phyloP scores from a whole-genome alignment of 164 flowering plant species.

The Euptelea pleiosperma region DNA sequence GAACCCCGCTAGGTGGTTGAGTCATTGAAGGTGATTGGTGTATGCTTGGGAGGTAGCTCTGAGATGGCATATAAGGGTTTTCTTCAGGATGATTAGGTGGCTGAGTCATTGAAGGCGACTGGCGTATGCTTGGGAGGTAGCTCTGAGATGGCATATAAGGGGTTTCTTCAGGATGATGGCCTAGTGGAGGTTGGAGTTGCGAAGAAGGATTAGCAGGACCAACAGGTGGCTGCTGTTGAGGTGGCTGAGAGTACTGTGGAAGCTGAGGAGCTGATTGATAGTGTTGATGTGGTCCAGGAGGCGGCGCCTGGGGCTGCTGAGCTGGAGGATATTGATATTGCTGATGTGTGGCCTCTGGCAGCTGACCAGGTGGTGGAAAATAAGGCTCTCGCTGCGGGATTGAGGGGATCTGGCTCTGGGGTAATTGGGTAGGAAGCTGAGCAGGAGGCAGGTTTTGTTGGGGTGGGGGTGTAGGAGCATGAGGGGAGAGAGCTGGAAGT shows the following conservation, averaged over 20 bases:
- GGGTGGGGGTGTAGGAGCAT: slow-evolving; percentile 30
- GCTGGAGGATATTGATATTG: slow-evolving; percentile 51
- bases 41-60: slow-evolving; percentile 47
- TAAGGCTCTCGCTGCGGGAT: slow-evolving; percentile 45
- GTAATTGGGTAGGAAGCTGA: slow-evolving; percentile 38
- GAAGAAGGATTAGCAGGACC: slow-evolving; percentile 38
- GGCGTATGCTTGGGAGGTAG: slow-evolving; percentile 58
- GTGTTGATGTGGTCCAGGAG: slow-evolving; percentile 43
- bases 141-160: slow-evolving; percentile 50
- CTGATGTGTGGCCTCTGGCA: slow-evolving; percentile 48
- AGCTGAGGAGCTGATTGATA: slow-evolving; percentile 38
- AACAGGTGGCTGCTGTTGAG: slow-evolving; percentile 39
- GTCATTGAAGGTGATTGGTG: slow-evolving; percentile 41
- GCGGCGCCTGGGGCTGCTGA: slow-evolving; percentile 44
- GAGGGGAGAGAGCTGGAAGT: slow-evolving; percentile 28
- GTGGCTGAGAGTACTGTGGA: slow-evolving; percentile 51
- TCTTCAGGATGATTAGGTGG: slow-evolving; percentile 62
- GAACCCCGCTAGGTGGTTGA: slow-evolving; percentile 38
- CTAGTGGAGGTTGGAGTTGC: slow-evolving; percentile 40
- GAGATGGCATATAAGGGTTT: slow-evolving; percentile 50
- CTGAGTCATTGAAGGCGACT: slow-evolving; percentile 32
- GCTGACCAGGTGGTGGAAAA: slow-evolving; percentile 42
- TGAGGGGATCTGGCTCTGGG: slow-evolving; percentile 41
- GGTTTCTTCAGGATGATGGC: slow-evolving; percentile 62
- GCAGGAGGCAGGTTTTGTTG: slow-evolving; percentile 27